phyloP scores from a whole-genome alignment of 2,329 filamentous ascomycete genomes.

The Ascochyta viciae-villosae region DNA sequence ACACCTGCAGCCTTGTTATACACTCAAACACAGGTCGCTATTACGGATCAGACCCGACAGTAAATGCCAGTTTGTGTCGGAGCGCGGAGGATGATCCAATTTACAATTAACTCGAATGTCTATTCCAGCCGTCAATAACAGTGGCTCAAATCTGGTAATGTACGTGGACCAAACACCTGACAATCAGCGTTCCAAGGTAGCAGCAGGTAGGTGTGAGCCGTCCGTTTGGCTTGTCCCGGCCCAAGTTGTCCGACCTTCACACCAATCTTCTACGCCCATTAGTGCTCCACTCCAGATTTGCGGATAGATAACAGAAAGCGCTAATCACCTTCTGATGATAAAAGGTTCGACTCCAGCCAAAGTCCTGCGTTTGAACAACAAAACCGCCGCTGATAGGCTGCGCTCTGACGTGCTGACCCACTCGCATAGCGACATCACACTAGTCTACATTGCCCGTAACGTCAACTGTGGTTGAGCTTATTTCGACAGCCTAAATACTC shows the following conservation, averaged over 20 bases:
- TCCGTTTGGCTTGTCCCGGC: constrained; percentile 22
- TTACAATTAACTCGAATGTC: constrained; percentile 20
- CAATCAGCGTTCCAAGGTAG: constrained; percentile 34
- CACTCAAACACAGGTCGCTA: neutral
- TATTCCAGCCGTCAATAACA: neutral
- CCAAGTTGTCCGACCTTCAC: constrained; percentile 38
- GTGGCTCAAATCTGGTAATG: neutral
- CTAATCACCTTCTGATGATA: neutral
- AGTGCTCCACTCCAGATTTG: too few species aligned
- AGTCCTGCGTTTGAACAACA: neutral
- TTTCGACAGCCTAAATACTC: neutral
- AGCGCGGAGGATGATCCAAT: constrained; percentile 21
- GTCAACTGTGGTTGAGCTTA: neutral
- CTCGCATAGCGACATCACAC: constrained; percentile 18
- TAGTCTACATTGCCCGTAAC: constrained; percentile 4
- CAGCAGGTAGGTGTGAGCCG: constrained; percentile 43
- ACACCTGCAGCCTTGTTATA: neutral
- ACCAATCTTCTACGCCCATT: constrained; percentile 20
- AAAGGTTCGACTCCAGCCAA: neutral
- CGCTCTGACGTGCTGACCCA: constrained; percentile 19
- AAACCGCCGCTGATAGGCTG: neutral
- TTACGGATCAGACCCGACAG: neutral
- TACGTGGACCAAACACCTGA: constrained; percentile 47
- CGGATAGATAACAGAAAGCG: too few species aligned
- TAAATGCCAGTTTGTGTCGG: neutral